Base-by-base conservation (phyloP, 2,329 filamentous ascomycete species). In the Cadophora gregata region DNA sequence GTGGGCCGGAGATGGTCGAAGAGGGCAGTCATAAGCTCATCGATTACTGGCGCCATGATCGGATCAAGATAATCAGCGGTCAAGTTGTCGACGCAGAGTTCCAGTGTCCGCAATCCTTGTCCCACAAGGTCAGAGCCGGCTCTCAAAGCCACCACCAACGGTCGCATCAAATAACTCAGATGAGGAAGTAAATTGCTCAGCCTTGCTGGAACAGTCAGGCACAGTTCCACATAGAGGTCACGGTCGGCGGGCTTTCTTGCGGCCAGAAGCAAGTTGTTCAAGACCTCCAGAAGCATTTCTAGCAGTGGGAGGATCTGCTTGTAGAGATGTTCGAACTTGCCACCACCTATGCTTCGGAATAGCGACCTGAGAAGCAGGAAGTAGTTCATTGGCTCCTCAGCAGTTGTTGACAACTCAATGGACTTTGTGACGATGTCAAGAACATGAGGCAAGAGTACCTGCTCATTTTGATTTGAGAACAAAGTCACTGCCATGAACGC, bases 401-500 rank as follows among this genome's bases (percentile, higher is more conserved):
- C 96, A 66, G 91, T 96, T 7, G 96, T 97, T 1, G 95, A 97
- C 45, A 98, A 83, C 79, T 98, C 93, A 69, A 99, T 97, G 9
- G 95, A 98, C 79, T 97, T 94, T 14, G 95, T 97, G 68, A 99
- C 93, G 70, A 99, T 97, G 77, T 96, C 96, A 63, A 96, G 94
- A 60, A 99, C 95, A 78, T 99, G 96, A 0, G 96, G 96, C 62
- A 98, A 84, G 16, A 99, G 84, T 2, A 99, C 93, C 77, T 96
- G 92, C 79, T 99, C 96, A 74, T 99, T 99, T 76, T 97, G 94
- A 9, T 87, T 85, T 0, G 93, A 93, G 78, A 99, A 99, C 1
- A 99, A 84, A 0, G 96, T 99, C 47, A 99, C 96, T 0, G 96
- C 96, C 96, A 99, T 99, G 79, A 99, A 99, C 0, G 95, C 97